Evolutionary conservation across 2,329 filamentous ascomycete species (phyloP).

Genomic region (Rhinocladiella mackenziei): DNA sequence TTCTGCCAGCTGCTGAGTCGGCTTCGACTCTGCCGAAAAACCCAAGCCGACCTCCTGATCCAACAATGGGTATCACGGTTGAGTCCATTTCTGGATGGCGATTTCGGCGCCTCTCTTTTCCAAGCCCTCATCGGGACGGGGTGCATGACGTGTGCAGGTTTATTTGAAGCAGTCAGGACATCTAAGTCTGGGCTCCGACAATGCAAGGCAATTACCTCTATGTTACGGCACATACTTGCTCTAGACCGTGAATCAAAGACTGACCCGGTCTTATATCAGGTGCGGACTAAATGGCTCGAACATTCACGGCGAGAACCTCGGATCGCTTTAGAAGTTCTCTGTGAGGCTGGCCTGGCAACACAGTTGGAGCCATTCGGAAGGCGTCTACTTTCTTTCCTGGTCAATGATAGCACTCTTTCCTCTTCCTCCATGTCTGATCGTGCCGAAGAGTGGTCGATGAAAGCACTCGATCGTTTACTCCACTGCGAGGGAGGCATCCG

Average conservation of each 20-base stretch:
- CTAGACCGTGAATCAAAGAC: constrained; percentile 10
- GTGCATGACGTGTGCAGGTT: constrained; percentile 42
- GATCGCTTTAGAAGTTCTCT: constrained; percentile 36
- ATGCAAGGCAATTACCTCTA: constrained; percentile 31
- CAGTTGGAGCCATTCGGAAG: constrained; percentile 17
- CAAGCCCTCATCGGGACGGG: constrained; percentile 43
- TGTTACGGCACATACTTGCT: constrained; percentile 30
- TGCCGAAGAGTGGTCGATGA: constrained; percentile 11
- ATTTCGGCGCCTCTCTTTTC: constrained; percentile 36
- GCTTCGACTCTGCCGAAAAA: constrained; percentile 42
- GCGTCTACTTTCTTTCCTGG: constrained; percentile 8
- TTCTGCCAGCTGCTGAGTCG: constrained; percentile 41
- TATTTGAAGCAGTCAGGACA: constrained; percentile 30
- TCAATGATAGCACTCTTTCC: constrained; percentile 5
- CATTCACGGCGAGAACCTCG: constrained; percentile 31
- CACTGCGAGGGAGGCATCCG: not conserved
- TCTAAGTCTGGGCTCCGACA: constrained; percentile 13
- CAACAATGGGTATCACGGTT: constrained; percentile 41
- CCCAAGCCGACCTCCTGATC: constrained; percentile 43
- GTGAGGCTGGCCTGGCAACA: constrained; percentile 29
- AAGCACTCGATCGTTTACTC: constrained; percentile 14
- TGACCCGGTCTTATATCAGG: constrained; percentile 16
- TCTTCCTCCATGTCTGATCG: constrained; percentile 6
- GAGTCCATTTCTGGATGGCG: constrained; percentile 36
- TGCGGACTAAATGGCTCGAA: constrained; percentile 30